Evolutionary conservation across 2,329 filamentous ascomycete species (phyloP), one percentile per base, ranked within the genome.

Genomic region (Curvularia verruculosa): DNA sequence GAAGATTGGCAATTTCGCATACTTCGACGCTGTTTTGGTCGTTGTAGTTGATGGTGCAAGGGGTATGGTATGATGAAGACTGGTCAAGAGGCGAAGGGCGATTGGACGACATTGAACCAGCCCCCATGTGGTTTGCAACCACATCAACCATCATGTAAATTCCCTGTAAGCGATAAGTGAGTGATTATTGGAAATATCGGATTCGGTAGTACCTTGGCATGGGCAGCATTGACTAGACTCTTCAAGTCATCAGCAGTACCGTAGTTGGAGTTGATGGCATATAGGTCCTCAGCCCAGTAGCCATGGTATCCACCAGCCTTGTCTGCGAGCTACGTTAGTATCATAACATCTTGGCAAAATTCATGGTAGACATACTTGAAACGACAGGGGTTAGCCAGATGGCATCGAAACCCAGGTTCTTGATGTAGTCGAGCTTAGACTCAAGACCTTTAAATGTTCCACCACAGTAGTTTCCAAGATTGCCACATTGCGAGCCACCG

Each of bases 81-180:
- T 69, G 64, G 51, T 73, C 68, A 15, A 74, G 52, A 6, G 71
- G 73, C 26, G 58, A 57, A 13, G 70, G 71, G 5, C 61, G 61
- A 52, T 74, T 70, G 49, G 67, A 58, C n/a, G 65, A 54, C 24
- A 73, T 65, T 10, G 69, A 58, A 12, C 58, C 68, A 18, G 60
- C 55, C 18, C 72, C 73, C 70, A 76, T 72, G 53, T 84, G 80
- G 66, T 84, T 84, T 37, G 81, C 77, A 9, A 83, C 81, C 2
- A 82, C 77, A 59, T 84, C 82, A 44, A 83, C 75, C 82, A 84
- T 83, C 10, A 84, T 62, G 59, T 80, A 83, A 21, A 75, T 69
- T 5, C 70, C 71, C 72, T 75, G 21, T 18, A 1, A 29, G 39
- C n/a, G n/a, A 49, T 64, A 8, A 65, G 54, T 34, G 28, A 19